phyloP scores from a whole-genome alignment of 371 early-diverging fungal genomes.

The Mortierella sp. region DNA sequence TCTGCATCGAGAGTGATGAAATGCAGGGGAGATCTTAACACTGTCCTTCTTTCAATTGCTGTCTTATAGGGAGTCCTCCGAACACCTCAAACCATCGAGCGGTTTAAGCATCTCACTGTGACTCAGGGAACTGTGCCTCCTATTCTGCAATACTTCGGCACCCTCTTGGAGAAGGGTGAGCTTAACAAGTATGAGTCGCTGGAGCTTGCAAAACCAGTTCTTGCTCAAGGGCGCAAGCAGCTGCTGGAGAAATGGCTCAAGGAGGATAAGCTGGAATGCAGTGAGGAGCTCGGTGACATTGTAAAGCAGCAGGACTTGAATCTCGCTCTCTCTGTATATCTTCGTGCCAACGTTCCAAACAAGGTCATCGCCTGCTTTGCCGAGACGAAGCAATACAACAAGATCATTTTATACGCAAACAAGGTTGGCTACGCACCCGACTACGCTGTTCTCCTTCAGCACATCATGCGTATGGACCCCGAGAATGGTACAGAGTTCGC shows the following conservation, averaged over 20 bases:
- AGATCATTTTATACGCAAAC: conserved; percentile 94
- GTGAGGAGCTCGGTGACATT: conserved; percentile 97
- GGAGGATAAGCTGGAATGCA: conserved; percentile 97
- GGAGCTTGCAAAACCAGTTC: conserved; percentile 93
- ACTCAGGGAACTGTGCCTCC: conserved; percentile 89
- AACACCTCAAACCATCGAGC: conserved; percentile 94
- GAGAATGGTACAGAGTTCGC: conserved; percentile 97
- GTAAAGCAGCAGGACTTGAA: conserved; percentile 91
- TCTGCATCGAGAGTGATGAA: not conserved
- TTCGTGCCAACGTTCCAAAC: conserved; percentile 91
- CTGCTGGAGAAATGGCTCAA: conserved; percentile 98
- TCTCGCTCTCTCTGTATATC: conserved; percentile 94
- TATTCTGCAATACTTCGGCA: conserved; percentile 97
- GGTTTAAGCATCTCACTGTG: conserved; percentile 87
- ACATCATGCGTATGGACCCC: conserved; percentile 89
- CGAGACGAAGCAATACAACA: conserved; percentile 95
- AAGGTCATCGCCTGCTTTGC: conserved; percentile 97
- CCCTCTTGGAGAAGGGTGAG: conserved; percentile 93
- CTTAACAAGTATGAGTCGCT: conserved; percentile 95
- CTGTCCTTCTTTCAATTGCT: not conserved
- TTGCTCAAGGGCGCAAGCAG: conserved; percentile 92
- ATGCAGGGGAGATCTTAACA: not conserved
- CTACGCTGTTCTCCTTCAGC: conserved; percentile 87
- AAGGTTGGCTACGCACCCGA: conserved; percentile 95
- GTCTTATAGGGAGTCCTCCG: conserved; percentile 86